A percentile compares a stretch with the other conserved stretches of the same genome.
Conservation (phyloP, 2,329 filamentous ascomycete species). For the Neospermospora avenae region DNA sequence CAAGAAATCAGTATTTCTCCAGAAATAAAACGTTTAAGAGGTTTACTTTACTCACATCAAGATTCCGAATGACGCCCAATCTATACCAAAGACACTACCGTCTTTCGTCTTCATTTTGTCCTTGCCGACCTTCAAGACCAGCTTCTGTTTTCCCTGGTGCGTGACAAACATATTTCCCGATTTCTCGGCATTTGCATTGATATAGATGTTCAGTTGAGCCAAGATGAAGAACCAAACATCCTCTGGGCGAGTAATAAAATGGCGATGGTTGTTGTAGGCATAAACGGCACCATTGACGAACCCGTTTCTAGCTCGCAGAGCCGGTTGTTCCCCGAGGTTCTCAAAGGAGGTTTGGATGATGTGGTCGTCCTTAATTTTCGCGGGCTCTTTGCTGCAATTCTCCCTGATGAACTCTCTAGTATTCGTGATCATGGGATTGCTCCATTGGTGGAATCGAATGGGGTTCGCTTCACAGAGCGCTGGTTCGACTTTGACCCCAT, state of each 20-base stretch:
- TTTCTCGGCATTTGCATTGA: conserved; percentile 46
- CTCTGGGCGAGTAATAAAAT: conserved; percentile 48
- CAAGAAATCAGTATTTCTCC: no score
- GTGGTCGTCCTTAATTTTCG: no score
- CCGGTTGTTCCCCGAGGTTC: conserved; percentile 8
- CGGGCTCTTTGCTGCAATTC: no score
- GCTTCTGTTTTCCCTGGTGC: conserved; percentile 40
- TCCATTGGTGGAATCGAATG: no score
- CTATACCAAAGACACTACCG: neutral
- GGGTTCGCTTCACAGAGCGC: no score
- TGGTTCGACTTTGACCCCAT: no score
- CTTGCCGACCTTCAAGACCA: conserved; percentile 28
- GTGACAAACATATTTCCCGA: conserved; percentile 42
- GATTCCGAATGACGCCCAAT: conserved; percentile 1
- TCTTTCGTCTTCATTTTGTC: neutral
- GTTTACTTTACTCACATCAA: no score
- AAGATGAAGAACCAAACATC: conserved; percentile 53
- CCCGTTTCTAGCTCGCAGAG: conserved; percentile 22
- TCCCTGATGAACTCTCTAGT: no score
- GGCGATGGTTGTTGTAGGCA: conserved; percentile 37
- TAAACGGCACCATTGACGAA: conserved; percentile 3
- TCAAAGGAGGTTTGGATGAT: conserved; percentile 29
- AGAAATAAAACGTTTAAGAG: no score
- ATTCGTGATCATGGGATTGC: no score
- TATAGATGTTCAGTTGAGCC: conserved; percentile 44